A percentile compares a stretch with the other conserved stretches of the same genome.
Conservation (phyloP, 805 yeast genomes). For the Candida suzukii region DNA sequence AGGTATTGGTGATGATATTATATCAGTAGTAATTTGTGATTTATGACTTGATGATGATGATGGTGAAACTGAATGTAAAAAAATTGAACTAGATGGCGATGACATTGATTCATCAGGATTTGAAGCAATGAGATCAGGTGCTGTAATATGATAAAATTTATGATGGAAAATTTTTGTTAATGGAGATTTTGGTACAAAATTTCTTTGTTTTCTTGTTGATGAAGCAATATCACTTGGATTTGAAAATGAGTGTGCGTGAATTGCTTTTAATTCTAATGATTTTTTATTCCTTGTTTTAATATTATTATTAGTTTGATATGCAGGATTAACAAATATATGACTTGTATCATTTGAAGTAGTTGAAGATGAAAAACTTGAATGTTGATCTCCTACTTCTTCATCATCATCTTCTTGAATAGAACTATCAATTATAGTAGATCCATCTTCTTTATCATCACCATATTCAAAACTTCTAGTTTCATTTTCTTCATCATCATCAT, state of each 20-base stretch:
- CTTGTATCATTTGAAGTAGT: not conserved
- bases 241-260: conserved; percentile 20
- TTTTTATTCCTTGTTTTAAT: not conserved
- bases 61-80: not conserved
- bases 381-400: no score
- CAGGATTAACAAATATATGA: not conserved
- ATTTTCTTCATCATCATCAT: not conserved
- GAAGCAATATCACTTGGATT: conserved; percentile 15
- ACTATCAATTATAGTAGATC: not conserved
- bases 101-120: not conserved
- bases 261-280: not conserved
- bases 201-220: conserved; percentile 4
- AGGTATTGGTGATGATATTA: not conserved
- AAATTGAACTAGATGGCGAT: not conserved
- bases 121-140: conserved; percentile 6
- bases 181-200: conserved; percentile 14
- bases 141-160: conserved; percentile 13
- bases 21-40: not conserved
- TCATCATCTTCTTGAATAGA: not conserved
- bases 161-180: conserved; percentile 14
- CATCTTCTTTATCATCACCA: not conserved
- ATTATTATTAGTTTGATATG: not conserved
- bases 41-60: not conserved
- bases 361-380: not conserved
- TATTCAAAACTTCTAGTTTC: not conserved